Base-by-base conservation (phyloP, 2,329 filamentous ascomycete genomes). In the Fusarium xyrophilum region DNA sequence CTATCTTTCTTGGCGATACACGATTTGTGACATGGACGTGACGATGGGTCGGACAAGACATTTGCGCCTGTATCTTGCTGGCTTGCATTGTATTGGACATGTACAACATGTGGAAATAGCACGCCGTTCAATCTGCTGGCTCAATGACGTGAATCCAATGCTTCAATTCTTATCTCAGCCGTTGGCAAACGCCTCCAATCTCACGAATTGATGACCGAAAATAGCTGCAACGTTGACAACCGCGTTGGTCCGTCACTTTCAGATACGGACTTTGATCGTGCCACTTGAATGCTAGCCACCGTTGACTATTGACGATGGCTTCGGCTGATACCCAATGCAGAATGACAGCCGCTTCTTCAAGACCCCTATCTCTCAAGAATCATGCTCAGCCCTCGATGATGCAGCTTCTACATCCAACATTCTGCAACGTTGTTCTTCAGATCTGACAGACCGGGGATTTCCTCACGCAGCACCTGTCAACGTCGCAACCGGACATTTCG, bases 1-100 rank as follows among this genome's bases (percentile, higher is more conserved):
- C 61, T 51, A 46, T 39, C 51, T 28, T 21, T 50, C 17, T 35
- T 46, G 43, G 14, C 21, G 12, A 43, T 43, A 62, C 57, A 62
- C 38, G 59, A 58, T 50, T 43, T n/a, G 28, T 58, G 36, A 33
- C 19, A 47, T 38, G 48, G 27, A 36, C 14, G 17, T 55, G 28
- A 50, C 32, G n/a, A 33, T n/a, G 27, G 27, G 27, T 30, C 7
- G 7, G 19, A 46, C 27, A 46, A 32, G 25, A 33, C 46, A 33
- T 48, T n/a, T 33, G 28, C 21, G 27, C 27, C n/a, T 28, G 35
- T 51, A 23, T 40, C 17, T 25, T 30, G 48, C 27, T 52, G 48
- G 48, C 35, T 40, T 52, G 25, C 50, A 21, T 27, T 17, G 36
- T 32, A 44, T 44, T 53, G 36, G 10, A 53, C 11, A 32, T 25